Conservation (phyloP, 2,329 filamentous ascomycete genomes). For the Talaromyces atroroseus region DNA sequence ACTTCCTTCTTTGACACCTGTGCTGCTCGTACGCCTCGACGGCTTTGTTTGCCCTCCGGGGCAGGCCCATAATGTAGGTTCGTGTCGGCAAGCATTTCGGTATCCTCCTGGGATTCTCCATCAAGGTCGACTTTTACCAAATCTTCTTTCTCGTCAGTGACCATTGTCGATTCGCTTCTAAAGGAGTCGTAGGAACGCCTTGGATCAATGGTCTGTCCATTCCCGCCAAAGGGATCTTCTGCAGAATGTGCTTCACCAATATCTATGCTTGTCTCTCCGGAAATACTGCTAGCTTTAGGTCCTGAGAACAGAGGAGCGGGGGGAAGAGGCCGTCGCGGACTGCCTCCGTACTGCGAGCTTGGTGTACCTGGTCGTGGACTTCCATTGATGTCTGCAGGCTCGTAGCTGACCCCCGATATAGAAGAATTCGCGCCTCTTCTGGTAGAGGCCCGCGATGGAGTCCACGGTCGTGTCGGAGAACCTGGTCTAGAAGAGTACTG, state of each 20-base stretch:
- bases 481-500: slow-evolving; percentile 34
- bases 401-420: slow-evolving; percentile 63
- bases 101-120: slow-evolving; percentile 41
- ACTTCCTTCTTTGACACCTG: slow-evolving; percentile 94
- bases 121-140: slow-evolving; percentile 42
- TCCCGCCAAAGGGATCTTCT: slow-evolving; percentile 67
- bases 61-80: slow-evolving; percentile 76
- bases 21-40: slow-evolving; percentile 77
- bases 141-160: slow-evolving; percentile 49
- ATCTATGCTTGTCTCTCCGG: slow-evolving; percentile 41
- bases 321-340: slow-evolving; percentile 78
- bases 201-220: slow-evolving; percentile 39
- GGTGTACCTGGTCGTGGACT: slow-evolving; percentile 86
- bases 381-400: slow-evolving; percentile 83
- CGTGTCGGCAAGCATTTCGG: slow-evolving; percentile 59
- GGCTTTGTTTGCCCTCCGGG: slow-evolving; percentile 77
- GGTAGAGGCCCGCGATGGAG: slow-evolving; percentile 58
- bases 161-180: slow-evolving; percentile 53
- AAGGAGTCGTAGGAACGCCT: slow-evolving; percentile 60
- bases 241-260: slow-evolving; percentile 58
- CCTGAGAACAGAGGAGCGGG: slow-evolving; percentile 77
- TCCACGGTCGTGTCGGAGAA: slow-evolving; percentile 49
- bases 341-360: slow-evolving; percentile 80
- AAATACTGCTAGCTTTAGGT: slow-evolving; percentile 36
- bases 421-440: slow-evolving; percentile 22